Evolutionary conservation across 352 stramenopile species (phyloP), one percentile per base, ranked within the genome.

Genomic region (Phytophthora citricola): DNA sequence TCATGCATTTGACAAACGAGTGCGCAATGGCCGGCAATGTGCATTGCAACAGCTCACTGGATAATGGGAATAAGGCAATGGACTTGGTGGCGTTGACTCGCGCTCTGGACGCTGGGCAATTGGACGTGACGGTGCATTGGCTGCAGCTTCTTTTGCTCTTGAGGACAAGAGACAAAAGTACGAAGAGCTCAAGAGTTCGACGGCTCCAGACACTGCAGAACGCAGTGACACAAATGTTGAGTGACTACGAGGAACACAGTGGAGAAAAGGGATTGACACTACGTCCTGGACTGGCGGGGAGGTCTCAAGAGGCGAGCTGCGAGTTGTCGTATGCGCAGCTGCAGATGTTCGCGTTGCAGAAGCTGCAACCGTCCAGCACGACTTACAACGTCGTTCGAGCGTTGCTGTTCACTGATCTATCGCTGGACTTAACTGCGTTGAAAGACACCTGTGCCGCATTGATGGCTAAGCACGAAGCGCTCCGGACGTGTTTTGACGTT

Each of bases 261-360:
- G 46, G 39, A 27, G 52, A 51, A 2, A 36, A 62, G 14, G 29
- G n/a, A 12, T 12, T 70, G 17, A 45, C 36, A 3, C 43, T 74
- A 10, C 53, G 53, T 63, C 66, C 60, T 31, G 66, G 66, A 3
- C 24, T 74, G 22, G 66, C 66, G 4, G 31, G 6, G 22, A 47
- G 41, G 32, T 45, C 5, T 41, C 52, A 4, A 14, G 7, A 14
- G 22, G 8, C 27, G 4, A 49, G 44, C 14, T 66, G 51, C 39
- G 68, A 72, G 27, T 52, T 87, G 50, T 86, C 76, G 47, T 90
- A 85, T 45, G 43, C 76, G 22, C 79, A 88, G 57, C 48, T 87
- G 58, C 78, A 90, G 31, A 88, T 90, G 78, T 75, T 85, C 38
- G 78, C 79, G 46, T 51, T 90, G 45, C 75, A 88, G 49, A 62